Percentiles rank a stretch among this genome's conserved stretches.
Conservation (phyloP, 805 yeast genomes). For the Spathaspora girioi region DNA sequence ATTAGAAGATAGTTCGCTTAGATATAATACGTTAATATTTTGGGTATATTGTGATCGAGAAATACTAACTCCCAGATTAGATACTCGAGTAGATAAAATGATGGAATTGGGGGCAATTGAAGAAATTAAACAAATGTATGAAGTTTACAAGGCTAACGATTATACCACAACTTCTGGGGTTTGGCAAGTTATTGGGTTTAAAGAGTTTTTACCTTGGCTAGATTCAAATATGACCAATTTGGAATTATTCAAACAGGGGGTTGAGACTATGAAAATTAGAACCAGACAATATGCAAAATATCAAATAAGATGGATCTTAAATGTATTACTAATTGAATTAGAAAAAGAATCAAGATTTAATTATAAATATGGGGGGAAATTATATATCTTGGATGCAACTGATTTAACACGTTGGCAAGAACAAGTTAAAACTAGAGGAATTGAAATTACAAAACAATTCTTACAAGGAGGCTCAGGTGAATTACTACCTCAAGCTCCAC, state of each 20-base stretch:
- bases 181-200: conserved; percentile 94
- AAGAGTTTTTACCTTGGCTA: conserved; percentile 79
- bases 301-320: conserved; percentile 89
- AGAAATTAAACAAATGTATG: conserved; percentile 64
- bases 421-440: conserved; percentile 55
- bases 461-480: conserved; percentile 22
- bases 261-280: conserved; percentile 73
- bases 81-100: conserved; percentile 83
- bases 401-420: conserved; percentile 60
- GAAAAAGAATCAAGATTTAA: conserved; percentile 41
- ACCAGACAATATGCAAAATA: conserved; percentile 85
- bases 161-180: conserved; percentile 67
- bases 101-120: conserved; percentile 59
- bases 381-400: conserved; percentile 74
- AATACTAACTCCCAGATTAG: conserved; percentile 59
- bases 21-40: conserved; percentile 61
- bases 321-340: conserved; percentile 60
- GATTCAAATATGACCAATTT: conserved; percentile 15
- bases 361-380: conserved; percentile 56
- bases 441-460: conserved; percentile 41
- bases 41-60: conserved; percentile 78
- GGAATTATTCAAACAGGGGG: conserved; percentile 39
- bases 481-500: conserved; percentile 28
- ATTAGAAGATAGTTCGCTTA: conserved; percentile 44
- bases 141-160: conserved; percentile 30